These are phyloP conservation scores for Cercospora beticola DNA, from an alignment of 2,329 filamentous ascomycete species.

Conservation along the genomic window DNA sequence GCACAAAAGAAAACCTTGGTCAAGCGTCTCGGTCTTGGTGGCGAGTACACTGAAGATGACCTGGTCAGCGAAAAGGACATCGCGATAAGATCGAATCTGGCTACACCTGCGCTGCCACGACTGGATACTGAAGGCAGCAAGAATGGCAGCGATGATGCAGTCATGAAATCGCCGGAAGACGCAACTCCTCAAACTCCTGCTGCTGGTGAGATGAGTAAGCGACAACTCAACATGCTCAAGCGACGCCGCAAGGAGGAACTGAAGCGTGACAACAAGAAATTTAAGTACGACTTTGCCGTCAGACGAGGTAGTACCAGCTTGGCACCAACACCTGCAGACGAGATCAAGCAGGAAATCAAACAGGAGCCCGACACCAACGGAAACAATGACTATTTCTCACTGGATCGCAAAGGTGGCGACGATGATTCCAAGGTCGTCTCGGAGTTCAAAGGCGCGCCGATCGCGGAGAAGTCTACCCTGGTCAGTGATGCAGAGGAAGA, in stretches of 20 bases:
- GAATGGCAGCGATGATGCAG: slow-evolving; percentile 22
- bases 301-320: slow-evolving; percentile 63
- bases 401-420: slow-evolving; percentile 76
- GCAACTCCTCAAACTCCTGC: slow-evolving; percentile 32
- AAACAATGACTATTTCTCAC: slow-evolving; percentile 78
- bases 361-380: slow-evolving; percentile 51
- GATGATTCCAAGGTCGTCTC: slow-evolving; percentile 91
- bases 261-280: slow-evolving; percentile 82
- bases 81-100: slow-evolving; percentile 42
- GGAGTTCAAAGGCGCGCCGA: slow-evolving; percentile 84
- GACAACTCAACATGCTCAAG: slow-evolving; percentile 92
- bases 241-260: slow-evolving; percentile 89
- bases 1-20: slow-evolving; percentile 87
- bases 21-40: slow-evolving; percentile 78
- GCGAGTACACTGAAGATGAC: slow-evolving; percentile 82
- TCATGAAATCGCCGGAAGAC: slow-evolving; percentile 36
- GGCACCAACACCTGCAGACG: slow-evolving; percentile 52
- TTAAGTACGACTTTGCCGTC: slow-evolving; percentile 70
- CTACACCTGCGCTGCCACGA: slow-evolving; percentile 44
- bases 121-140: slow-evolving; percentile 56
- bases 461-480: slow-evolving; percentile 82
- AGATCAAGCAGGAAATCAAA: slow-evolving; percentile 62
- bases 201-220: slow-evolving; percentile 69
- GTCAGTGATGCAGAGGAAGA: slow-evolving; percentile 74
- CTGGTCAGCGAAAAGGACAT: slow-evolving; percentile 68